A percentile compares a stretch with the other conserved stretches of the same genome.
Evolutionary conservation across 2,329 filamentous ascomycete genomes (phyloP).

Genomic region (Dryadomyces quercivorus): DNA sequence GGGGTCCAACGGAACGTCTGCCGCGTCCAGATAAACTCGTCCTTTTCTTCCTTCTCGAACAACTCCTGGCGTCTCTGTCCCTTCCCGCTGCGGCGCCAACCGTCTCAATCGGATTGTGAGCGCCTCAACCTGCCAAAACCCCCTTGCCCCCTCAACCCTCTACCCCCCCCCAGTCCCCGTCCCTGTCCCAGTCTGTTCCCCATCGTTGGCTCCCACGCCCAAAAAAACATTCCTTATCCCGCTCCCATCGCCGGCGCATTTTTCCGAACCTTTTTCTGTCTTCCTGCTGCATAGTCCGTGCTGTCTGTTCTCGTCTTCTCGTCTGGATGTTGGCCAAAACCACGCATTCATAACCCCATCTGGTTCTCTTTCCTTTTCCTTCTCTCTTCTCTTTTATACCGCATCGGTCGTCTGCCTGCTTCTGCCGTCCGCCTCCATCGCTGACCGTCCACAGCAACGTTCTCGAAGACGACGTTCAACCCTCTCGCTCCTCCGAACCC

Average conservation of each 20-base stretch:
- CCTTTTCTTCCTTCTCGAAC: background rate
- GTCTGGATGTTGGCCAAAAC: background rate
- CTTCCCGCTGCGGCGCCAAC: constrained; percentile 5
- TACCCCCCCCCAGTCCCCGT: background rate
- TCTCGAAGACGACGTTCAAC: background rate
- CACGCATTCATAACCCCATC: too few species aligned
- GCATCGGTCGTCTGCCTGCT: background rate
- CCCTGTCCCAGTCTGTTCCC: background rate
- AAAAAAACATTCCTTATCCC: background rate
- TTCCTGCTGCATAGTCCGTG: background rate
- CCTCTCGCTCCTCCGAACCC: background rate
- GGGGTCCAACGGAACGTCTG: background rate
- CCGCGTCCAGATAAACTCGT: background rate
- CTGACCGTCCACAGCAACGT: background rate
- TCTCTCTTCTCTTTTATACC: background rate
- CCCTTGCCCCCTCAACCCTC: background rate
- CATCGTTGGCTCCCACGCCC: background rate
- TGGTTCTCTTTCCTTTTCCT: too few species aligned
- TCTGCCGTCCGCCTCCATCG: too few species aligned
- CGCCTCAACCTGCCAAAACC: background rate
- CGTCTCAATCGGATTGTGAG: constrained; percentile 2
- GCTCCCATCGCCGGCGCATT: background rate
- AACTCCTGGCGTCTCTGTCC: background rate
- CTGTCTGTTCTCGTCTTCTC: background rate
- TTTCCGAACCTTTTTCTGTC: background rate